Base-by-base conservation (phyloP, 1,284 basidiomycete genomes). In the Agaricales sp. region DNA sequence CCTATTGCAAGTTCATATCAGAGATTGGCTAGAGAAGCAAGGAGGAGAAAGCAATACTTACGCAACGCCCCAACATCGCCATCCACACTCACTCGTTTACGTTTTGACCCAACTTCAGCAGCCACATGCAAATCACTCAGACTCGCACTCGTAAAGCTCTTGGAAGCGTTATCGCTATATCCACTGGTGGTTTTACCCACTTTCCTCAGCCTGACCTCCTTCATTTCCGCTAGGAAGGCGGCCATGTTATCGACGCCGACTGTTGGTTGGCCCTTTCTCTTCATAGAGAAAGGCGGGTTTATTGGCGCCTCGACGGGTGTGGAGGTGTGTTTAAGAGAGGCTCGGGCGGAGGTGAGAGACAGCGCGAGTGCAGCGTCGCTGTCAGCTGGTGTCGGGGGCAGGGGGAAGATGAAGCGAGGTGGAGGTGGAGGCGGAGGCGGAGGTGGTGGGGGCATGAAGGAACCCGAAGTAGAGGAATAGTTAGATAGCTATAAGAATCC, bases 161-260 rank as follows among this genome's bases (percentile, higher is more conserved):
- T 35, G 8, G 30, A 35, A 8, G 30, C 30, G 8, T 8, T 35
- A 35, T n/a, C n/a, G n/a, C 8, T 8, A 35, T 35, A 8, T n/a
- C 11, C 30, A 35, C 30, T 35, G 30, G 30, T n/a, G n/a, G 11
- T 35, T 35, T 35, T 8, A 35, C n/a, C 59, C 0, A 80, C 74
- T 59, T 75, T 83, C 53, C 75, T 70, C 49, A 89, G 58, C 38
- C 80, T 69, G 21, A 79, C 81, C 0, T 74, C 81, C 67, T 87
- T 88, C 72, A 89, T 78, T 61, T 89, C 87, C 12, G 66, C 79
- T 53, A 89, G 61, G 57, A 89, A 89, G 2, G 79, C 83, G 0
- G 80, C 81, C 82, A 89, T 87, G 60, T 87, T 85, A 53, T 88
- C 87, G 4, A 89, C 69, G 22, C 80, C 81, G 16, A 87, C 69